Evolutionary conservation across 2,329 filamentous ascomycete genomes (phyloP), one percentile per base, ranked within the genome.

Genomic region (Ambrosiella xylebori): DNA sequence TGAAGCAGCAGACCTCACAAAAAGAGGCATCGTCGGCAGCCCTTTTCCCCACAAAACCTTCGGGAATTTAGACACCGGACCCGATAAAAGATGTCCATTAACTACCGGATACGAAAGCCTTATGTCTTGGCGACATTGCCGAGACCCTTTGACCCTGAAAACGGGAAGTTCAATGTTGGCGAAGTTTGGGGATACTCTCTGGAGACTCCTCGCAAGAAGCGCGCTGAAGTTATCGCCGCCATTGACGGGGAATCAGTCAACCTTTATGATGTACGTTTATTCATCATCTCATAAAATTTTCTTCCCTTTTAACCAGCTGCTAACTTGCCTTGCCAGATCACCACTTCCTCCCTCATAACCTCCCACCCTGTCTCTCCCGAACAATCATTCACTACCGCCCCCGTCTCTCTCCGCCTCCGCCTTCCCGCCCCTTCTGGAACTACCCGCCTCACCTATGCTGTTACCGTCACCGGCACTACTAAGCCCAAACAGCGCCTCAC

Each of bases 311-410:
- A 5, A 36, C n/a, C 41, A n/a, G 13, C 7, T n/a, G 17, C 63
- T 68, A 60, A 68, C 57, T 41, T 12, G 3, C 9, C 53, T 15
- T 3, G 6, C 11, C 62, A 85, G 81, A 73, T 84, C 51, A 74
- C 80, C 2, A 76, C 79, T 2, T 78, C 80, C 5, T 74, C 77
- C 61, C 71, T 84, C 61, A 75, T 84, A 64, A 84, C 81, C 6
- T 84, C 81, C 1, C 84, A 84, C 66, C 80, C 81, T 19, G 76
- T 85, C 61, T 78, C 81, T 35, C 82, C 81, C 1, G 79, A 83
- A 66, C 77, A 81, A 57, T 74, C 73, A 56, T 82, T 85, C 66
- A 79, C 79, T 57, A 84, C 81, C 67, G 68, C 80, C 7, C 76
- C 80, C 17, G 76, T 74, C 66, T 84, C 81, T 13, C 67, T 82